Conservation (phyloP, 2,329 filamentous ascomycete species). For the Nigrospora sphaerica region DNA sequence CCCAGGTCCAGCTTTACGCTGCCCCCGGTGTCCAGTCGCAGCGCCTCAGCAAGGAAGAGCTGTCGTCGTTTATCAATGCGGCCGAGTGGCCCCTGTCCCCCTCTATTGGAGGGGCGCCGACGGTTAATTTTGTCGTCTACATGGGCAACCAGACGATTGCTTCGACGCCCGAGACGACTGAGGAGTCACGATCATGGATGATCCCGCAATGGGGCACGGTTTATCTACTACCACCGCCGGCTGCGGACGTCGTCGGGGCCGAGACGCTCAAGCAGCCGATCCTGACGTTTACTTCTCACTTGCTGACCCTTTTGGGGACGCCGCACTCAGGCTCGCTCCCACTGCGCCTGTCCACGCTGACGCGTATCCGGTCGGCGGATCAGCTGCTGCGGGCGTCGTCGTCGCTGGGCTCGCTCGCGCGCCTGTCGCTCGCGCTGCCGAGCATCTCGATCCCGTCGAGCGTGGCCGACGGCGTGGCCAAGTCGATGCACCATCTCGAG, state of each 20-base stretch:
- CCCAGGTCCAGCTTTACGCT: slow-evolving; percentile 94
- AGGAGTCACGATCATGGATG: slow-evolving; percentile 66
- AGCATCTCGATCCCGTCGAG: slow-evolving; percentile 86
- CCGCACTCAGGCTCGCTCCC: slow-evolving; percentile 79
- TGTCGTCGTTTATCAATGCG: slow-evolving; percentile 93
- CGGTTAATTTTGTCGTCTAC: slow-evolving; percentile 92
- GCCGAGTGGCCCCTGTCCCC: slow-evolving; percentile 96
- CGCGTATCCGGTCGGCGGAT: slow-evolving; percentile 78
- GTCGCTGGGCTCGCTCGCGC: slow-evolving; percentile 85
- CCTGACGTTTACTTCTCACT: slow-evolving; percentile 83
- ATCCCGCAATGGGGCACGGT: slow-evolving; percentile 90
- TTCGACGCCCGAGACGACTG: slow-evolving; percentile 11
- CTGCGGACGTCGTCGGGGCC: slow-evolving; percentile 47
- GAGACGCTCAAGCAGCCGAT: slow-evolving; percentile 71
- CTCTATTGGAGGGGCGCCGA: slow-evolving; percentile 87
- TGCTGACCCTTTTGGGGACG: slow-evolving; percentile 80
- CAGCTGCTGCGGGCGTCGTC: slow-evolving; percentile 85
- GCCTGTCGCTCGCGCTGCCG: slow-evolving; percentile 74
- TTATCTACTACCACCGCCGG: slow-evolving; percentile 46
- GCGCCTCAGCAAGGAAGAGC: slow-evolving; percentile 72
- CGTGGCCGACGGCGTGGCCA: slow-evolving; percentile 79
- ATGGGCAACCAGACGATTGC: slow-evolving; percentile 71
- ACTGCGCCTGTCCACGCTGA: slow-evolving; percentile 75
- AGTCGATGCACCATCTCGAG: slow-evolving; percentile 70
- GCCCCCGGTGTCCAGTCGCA: slow-evolving; percentile 54